Evolutionary conservation across 1,284 basidiomycete species (phyloP).

Genomic region (Boletellus sp.): DNA sequence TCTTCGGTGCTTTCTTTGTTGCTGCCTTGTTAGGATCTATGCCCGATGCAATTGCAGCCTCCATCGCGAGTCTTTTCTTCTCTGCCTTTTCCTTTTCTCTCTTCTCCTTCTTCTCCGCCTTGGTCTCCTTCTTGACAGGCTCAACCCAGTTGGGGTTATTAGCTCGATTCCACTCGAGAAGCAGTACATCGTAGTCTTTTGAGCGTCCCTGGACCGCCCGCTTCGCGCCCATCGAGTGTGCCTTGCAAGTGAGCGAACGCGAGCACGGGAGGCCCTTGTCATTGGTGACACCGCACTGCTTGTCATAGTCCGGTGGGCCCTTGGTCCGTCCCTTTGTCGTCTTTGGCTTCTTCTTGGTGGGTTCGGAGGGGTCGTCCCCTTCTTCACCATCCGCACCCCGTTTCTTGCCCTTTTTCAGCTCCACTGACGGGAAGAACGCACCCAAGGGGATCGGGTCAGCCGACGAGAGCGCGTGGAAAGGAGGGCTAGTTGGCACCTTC

Average conservation of each 20-base stretch:
- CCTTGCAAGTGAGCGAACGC: constrained; percentile 97
- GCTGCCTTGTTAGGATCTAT: constrained; percentile 42
- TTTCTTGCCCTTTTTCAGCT: constrained; percentile 53
- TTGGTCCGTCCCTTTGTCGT: constrained; percentile 74
- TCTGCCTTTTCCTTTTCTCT: constrained; percentile 73
- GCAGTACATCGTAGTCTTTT: constrained; percentile 80
- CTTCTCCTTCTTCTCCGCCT: constrained; percentile 78
- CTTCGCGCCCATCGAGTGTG: constrained; percentile 97
- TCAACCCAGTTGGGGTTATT: constrained; percentile 95
- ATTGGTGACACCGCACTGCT: constrained; percentile 97
- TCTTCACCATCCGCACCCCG: constrained; percentile 69
- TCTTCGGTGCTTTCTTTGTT: constrained; percentile 58
- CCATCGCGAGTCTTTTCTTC: constrained; percentile 66
- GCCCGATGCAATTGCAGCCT: constrained; percentile 62
- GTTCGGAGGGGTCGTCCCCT: constrained; percentile 53
- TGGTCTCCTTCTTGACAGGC: constrained; percentile 79
- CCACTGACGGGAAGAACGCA: constrained; percentile 17
- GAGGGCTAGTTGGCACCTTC: constrained; percentile 32
- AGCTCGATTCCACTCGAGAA: constrained; percentile 89
- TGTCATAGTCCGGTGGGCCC: constrained; percentile 87
- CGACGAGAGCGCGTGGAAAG: constrained; percentile 4
- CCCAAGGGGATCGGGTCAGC: constrained; percentile 8
- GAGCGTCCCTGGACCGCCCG: constrained; percentile 88
- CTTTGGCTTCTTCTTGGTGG: constrained; percentile 76
- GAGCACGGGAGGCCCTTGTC: constrained; percentile 93